Conservation (phyloP, 2,329 filamentous ascomycete species). For the Colletotrichum cordylinicola region DNA sequence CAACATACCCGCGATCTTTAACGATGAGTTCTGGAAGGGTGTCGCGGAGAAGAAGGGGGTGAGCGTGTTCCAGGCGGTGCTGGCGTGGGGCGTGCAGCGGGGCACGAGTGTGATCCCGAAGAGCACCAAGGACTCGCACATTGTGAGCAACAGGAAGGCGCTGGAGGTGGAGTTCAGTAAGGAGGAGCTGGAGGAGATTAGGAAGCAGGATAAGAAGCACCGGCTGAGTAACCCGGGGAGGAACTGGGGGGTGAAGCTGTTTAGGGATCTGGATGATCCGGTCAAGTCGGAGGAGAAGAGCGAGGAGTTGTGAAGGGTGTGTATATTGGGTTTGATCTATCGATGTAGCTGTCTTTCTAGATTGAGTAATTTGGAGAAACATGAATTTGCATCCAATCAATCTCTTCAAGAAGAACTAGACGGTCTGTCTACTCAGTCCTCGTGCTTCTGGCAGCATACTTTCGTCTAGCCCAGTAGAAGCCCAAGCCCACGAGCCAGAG, state of each 20-base stretch:
- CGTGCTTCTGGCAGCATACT: neutral
- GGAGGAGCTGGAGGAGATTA: conserved; percentile 41
- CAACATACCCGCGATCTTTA: conserved; percentile 29
- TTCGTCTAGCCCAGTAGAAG: conserved; percentile 39
- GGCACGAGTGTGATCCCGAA: conserved; percentile 41
- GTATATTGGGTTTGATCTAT: neutral
- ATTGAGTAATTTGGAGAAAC: neutral
- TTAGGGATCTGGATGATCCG: conserved; percentile 44
- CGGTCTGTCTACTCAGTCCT: neutral
- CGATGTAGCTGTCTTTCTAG: neutral
- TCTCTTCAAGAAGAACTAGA: neutral
- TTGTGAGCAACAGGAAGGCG: conserved; percentile 51
- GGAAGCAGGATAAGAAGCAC: conserved; percentile 28
- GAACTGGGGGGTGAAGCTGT: conserved; percentile 43
- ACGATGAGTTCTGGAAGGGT: conserved; percentile 24
- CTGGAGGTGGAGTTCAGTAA: conserved; percentile 40
- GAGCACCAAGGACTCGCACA: conserved; percentile 39
- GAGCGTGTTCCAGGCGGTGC: conserved; percentile 35
- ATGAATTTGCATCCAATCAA: neutral
- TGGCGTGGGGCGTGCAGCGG: conserved; percentile 38
- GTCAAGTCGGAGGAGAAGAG: conserved; percentile 21
- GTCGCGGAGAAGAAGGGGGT: conserved; percentile 32
- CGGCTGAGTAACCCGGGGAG: conserved; percentile 43
- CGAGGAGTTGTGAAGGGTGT: neutral
- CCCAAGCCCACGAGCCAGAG: conserved; percentile 56